phyloP scores from a whole-genome alignment of 306 rosid genomes.

The Vachellia pachyceras region DNA sequence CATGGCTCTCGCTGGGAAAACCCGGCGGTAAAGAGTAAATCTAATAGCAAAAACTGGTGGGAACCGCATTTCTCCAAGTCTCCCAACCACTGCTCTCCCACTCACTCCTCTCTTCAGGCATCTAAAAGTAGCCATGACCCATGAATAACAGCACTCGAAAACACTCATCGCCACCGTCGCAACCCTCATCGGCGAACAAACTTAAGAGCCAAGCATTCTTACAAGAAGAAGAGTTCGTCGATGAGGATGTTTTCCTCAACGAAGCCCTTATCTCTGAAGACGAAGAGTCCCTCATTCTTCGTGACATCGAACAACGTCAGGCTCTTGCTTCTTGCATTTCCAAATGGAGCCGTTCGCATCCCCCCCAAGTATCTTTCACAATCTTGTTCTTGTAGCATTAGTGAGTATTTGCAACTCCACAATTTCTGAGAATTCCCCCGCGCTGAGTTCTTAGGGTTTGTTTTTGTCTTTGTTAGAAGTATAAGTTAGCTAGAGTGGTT shows the following conservation, averaged over 20 bases:
- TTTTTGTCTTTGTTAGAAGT: too few relatives aligned
- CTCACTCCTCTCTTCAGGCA: background rate
- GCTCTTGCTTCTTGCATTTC: constrained; percentile 67
- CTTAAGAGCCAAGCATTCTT: constrained; percentile 59
- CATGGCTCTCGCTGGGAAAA: constrained; percentile 47
- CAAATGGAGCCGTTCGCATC: constrained; percentile 85
- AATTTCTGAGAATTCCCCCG: background rate
- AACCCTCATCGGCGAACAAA: constrained; percentile 52
- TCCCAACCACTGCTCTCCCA: background rate
- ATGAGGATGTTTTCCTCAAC: constrained; percentile 84
- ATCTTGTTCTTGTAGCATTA: constrained; percentile 60
- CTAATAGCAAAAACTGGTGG: constrained; percentile 59
- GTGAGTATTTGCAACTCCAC: constrained; percentile 49
- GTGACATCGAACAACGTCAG: constrained; percentile 81
- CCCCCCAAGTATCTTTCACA: constrained; percentile 59
- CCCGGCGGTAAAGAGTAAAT: background rate
- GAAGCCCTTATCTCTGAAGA: constrained; percentile 73
- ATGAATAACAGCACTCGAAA: constrained; percentile 63
- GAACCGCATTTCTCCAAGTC: constrained; percentile 33
- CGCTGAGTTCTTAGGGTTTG: constrained; percentile 47
- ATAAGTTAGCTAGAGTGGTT: too few relatives aligned
- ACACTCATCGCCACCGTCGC: constrained; percentile 57
- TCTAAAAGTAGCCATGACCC: constrained; percentile 21
- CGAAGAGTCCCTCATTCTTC: constrained; percentile 81
- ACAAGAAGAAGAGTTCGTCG: constrained; percentile 80